Conservation (phyloP, 2,329 filamentous ascomycete genomes). For the Rhytidhysteron rufulum region DNA sequence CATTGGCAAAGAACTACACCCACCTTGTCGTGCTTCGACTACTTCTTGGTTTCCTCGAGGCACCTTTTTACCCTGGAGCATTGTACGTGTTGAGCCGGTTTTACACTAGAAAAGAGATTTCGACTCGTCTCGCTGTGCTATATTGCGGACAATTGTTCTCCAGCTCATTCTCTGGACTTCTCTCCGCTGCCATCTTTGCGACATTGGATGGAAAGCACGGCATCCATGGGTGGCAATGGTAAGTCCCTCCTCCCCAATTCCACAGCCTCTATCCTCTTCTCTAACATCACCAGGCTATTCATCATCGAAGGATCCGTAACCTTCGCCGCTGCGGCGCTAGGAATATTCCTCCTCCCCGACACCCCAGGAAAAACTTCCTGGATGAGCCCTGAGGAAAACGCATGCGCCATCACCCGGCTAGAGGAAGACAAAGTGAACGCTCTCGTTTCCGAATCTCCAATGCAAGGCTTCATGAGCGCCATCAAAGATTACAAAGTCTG, state of each 20-base stretch:
- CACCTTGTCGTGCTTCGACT: neutral
- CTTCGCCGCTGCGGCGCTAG: conserved; percentile 20
- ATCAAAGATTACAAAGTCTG: conserved; percentile 48
- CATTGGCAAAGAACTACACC: neutral
- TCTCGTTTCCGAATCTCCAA: conserved; percentile 47
- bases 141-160: conserved; percentile 48
- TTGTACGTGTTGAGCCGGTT: conserved; percentile 40
- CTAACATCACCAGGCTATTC: too few relatives aligned
- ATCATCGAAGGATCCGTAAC: conserved; percentile 32
- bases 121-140: conserved; percentile 46
- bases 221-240: conserved; percentile 27
- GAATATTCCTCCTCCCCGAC: conserved; percentile 29
- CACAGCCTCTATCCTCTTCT: too few relatives aligned
- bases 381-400: conserved; percentile 39
- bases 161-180: conserved; percentile 47
- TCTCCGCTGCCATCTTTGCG: conserved; percentile 47
- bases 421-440: conserved; percentile 39
- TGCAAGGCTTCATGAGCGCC: conserved; percentile 49
- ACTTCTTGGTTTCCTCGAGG: neutral
- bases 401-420: conserved; percentile 40
- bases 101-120: conserved; percentile 49
- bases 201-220: conserved; percentile 28
- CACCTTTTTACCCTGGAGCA: neutral
- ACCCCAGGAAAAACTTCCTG: conserved; percentile 36
- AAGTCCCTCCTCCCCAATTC: too few relatives aligned